Base-by-base conservation (phyloP, 1,139 yeast genomes). In the Pichia sp. region DNA sequence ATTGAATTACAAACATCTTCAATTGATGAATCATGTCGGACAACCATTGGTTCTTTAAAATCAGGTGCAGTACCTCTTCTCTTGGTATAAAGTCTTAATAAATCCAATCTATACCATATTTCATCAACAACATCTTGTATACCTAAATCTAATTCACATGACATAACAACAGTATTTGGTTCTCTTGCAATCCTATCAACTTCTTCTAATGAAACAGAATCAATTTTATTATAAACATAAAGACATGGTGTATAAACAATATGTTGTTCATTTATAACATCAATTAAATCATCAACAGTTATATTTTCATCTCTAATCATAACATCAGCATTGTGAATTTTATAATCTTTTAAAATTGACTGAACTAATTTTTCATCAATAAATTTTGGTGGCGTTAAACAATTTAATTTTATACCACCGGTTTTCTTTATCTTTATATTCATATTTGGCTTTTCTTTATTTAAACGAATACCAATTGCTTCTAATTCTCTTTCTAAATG, bases 191-290 rank as follows among this genome's bases (percentile, higher is more conserved):
- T 71, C 44, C 96, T 70, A 64, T 92, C 97, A 45, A 87, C 87
- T 61, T 92, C 98, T 63, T 92, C 98, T 47, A 92, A 69, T 2
- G 97, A 87, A 7, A 92, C 97, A 0, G 97, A 89, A 64, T 92
- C 98, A 43, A 90, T 78, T 73, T 92, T 92, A 70, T 92, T 92
- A 72, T 89, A 92, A 26, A 87, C 96, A 60, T 92, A 92, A 32
- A 92, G 73, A 64, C 97, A 92, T 55, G 87, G 89, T 64, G 89
- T 83, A 63, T 92, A 92, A 16, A 87, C 82, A 48, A 95, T 79
- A 63, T 87, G 95, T 48, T 79, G 79, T 43, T 87, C 94, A 62
- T 92, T 90, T 48, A 92, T 82, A 24, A 86, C 82, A 64, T 92
- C 98, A 55, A 92, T 90, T 60, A 92, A 86, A 59, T 92, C 97